Evolutionary conservation across 768 basidiomycete species (phyloP), one percentile per base, ranked within the genome.

Genomic region (Mrakia gelida): DNA sequence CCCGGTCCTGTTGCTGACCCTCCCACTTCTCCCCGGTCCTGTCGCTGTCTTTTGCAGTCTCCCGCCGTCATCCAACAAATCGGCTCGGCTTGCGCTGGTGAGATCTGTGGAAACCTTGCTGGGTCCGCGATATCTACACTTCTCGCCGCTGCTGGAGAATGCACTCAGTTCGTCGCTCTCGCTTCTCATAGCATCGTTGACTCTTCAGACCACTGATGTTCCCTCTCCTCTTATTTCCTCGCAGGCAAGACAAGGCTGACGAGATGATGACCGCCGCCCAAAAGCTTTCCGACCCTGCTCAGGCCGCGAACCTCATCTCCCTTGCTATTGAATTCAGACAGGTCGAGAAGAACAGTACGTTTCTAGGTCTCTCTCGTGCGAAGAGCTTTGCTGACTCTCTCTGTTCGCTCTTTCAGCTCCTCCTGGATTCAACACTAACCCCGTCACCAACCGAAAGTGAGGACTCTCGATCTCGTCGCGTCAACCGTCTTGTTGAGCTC

Each of bases 381-480:
- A 23, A 0, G 13, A 38, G 18, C 34, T 70, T 23, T 1, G 15
- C 18, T 41, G 15, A 30, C 63, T 21, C 65, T 67, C 32, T 16
- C 38, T 9, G 65, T 38, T 38, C 7, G 10, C 63, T 30, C 0
- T 26, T n/a, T 68, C 34, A 34, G 34, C 41, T 7, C 65, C 65
- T 30, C 32, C 38, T 30, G 21, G 30, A 9, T 41, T 41, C 34
- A 41, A 41, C 67, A 70, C 67, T 63, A 89, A 90, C 82, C 85
- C 88, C 86, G 87, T 87, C 18, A 84, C 85, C 28, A 80, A 83
- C 70, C 85, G 88, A 75, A 86, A 85, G 49, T 52, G 49, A 52
- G 49, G 2, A 2, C 2, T 52, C 49, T 45, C 15, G 45, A 10
- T 45, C 38, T 38, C 38, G 38, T 38, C 38, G 38, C 38, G 45